Base-by-base conservation (phyloP, 2,329 filamentous ascomycete species). In the Xylariaceae sp. region DNA sequence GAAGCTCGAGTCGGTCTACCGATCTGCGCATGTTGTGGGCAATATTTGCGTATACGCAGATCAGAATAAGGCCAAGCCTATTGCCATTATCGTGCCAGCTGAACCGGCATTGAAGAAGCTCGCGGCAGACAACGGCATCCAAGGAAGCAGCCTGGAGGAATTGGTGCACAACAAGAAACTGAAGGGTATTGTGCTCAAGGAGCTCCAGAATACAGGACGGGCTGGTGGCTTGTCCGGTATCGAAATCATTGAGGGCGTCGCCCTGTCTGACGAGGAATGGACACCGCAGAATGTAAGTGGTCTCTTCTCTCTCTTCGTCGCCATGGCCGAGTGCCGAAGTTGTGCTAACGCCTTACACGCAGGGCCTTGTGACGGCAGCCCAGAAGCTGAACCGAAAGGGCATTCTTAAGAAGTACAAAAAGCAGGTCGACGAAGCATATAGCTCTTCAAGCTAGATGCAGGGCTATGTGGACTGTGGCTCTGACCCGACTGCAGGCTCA, bases 201-300 rank as follows among this genome's bases (percentile, higher is more conserved):
- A 83, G 57, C 63, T 85, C 44, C 78, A 84, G 61, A 65, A 62
- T 9, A 69, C 70, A 2, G 81, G 81, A 18, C 73, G 73, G 46
- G 70, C 74, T 48, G 78, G 76, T 38, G 80, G 81, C 9, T 66
- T 85, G 15, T 68, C 71, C 2, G 73, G 76, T 12, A 83, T 85
- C 41, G 81, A 85, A 64, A 78, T 85, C 40, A 78, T 86, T 43
- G 78, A 84, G 46, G 82, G 81, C 44, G 78, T 85, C 9, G 81
- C 85, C 2, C 56, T 86, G 50, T 76, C 78, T 0, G 81, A 85
- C 46, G 81, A 85, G 62, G 82, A 86, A 61, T 86, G 82, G 82
- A 85, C 80, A 8, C 78, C 82, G 31, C 78, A 85, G 50, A 86
- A 85, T 55, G 80, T 84, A 62, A 73, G 78, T 69, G 17, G 23